Conservation (phyloP, 1,284 basidiomycete genomes). For the Boletus sp. region DNA sequence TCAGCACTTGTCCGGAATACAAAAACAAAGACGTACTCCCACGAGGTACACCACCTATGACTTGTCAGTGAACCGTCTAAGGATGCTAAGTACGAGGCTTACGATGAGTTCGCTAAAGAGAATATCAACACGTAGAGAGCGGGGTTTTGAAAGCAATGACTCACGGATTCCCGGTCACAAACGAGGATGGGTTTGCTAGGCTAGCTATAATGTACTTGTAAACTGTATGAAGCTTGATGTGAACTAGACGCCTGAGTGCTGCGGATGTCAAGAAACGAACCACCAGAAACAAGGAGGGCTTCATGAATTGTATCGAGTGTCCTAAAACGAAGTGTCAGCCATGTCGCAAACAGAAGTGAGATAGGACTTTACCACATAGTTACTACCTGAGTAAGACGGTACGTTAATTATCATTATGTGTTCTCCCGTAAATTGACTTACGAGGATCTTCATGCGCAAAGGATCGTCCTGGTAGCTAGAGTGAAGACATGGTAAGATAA, state of each 20-base stretch:
- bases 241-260: background rate
- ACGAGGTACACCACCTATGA: constrained; percentile 10
- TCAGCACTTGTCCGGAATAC: background rate
- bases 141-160: background rate
- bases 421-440: constrained; percentile 1
- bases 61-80: background rate
- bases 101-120: constrained; percentile 17
- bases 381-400: constrained; percentile 5
- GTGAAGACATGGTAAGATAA: background rate
- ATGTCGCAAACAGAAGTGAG: fast-evolving
- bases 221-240: background rate
- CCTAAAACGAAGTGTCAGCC: background rate
- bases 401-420: background rate
- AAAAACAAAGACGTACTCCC: background rate
- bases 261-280: constrained; percentile 2
- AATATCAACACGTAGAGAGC: background rate
- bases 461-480: constrained; percentile 12
- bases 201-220: constrained; percentile 15
- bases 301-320: constrained; percentile 9
- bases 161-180: background rate
- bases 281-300: constrained; percentile 5
- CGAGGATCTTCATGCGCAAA: constrained; percentile 8
- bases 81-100: background rate
- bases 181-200: background rate
- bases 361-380: constrained; percentile 6